phyloP scores from a whole-genome alignment of 1,139 yeast species.

The Kluyveromyces marxianus region DNA sequence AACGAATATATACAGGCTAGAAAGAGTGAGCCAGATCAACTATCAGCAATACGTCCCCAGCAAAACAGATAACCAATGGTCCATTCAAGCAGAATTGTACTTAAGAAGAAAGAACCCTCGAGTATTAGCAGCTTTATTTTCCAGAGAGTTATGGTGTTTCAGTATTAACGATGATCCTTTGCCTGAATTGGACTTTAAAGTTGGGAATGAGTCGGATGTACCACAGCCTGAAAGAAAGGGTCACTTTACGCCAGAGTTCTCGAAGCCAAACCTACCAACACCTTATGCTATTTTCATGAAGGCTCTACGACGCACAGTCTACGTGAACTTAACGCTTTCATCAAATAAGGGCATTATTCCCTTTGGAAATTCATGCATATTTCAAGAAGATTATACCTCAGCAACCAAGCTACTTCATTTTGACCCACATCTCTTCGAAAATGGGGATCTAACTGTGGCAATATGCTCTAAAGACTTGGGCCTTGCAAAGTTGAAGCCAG shows the following conservation, averaged over 20 bases:
- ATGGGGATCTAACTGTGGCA: slow-evolving; percentile 43
- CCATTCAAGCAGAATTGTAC: slow-evolving; percentile 53
- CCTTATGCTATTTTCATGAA: slow-evolving; percentile 51
- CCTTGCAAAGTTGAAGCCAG: slow-evolving; percentile 21
- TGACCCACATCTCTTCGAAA: slow-evolving; percentile 49
- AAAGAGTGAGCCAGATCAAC: slow-evolving; percentile 25
- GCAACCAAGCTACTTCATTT: slow-evolving; percentile 35
- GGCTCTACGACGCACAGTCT: slow-evolving; percentile 50
- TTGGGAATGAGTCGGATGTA: slow-evolving; percentile 1
- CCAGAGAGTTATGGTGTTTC: slow-evolving; percentile 57
- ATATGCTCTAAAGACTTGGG: slow-evolving; percentile 28
- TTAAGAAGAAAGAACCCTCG: slow-evolving; percentile 46
- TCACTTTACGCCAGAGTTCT: slow-evolving; percentile 29
- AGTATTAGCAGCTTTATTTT: slow-evolving; percentile 49
- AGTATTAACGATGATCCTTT: slow-evolving; percentile 34
- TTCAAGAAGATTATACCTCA: slow-evolving; percentile 14
- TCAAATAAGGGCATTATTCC: slow-evolving; percentile 36
- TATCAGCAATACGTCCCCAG: slow-evolving; percentile 28
- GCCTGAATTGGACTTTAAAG: slow-evolving; percentile 17
- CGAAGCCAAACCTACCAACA: slow-evolving; percentile 37
- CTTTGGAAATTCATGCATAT: slow-evolving; percentile 49
- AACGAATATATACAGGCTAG: slow-evolving; percentile 26
- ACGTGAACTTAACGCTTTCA: slow-evolving; percentile 37
- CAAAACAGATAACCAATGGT: slow-evolving; percentile 33
- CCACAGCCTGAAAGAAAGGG: slow-evolving; percentile 21